Conservation (phyloP, 2,329 filamentous ascomycete genomes). For the Neoascochyta sp. region DNA sequence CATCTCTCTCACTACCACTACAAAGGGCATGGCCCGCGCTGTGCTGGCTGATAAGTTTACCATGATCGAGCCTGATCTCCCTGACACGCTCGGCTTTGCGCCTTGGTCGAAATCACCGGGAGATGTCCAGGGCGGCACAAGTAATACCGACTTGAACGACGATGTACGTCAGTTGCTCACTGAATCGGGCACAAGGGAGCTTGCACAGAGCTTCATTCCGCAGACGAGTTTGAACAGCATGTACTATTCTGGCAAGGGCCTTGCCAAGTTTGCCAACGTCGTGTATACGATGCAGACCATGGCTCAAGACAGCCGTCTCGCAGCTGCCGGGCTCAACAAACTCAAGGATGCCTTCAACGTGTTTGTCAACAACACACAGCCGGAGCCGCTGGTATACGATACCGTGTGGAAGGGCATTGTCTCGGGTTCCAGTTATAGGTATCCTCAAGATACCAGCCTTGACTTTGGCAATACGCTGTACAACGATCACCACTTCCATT, state of each 20-base stretch:
- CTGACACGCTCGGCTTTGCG: conserved; percentile 69
- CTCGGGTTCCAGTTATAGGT: conserved; percentile 64
- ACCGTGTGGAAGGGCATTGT: conserved; percentile 75
- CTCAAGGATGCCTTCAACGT: conserved; percentile 49
- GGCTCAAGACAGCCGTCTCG: conserved; percentile 56
- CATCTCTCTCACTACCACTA: conserved; percentile 71
- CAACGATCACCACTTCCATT: conserved; percentile 66
- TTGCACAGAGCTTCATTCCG: conserved; percentile 68
- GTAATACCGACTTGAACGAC: conserved; percentile 39
- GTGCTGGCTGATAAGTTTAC: conserved; percentile 55
- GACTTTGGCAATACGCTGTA: conserved; percentile 93
- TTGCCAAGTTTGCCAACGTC: conserved; percentile 46
- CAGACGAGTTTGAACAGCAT: conserved; percentile 83
- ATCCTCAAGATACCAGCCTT: conserved; percentile 47
- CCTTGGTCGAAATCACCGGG: conserved; percentile 63
- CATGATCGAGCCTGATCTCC: conserved; percentile 67
- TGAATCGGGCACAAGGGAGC: conserved; percentile 63
- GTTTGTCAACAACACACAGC: conserved; percentile 48
- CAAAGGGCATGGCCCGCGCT: conserved; percentile 76
- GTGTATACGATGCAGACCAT: conserved; percentile 51
- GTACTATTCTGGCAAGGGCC: conserved; percentile 75
- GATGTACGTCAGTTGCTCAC: conserved; percentile 58
- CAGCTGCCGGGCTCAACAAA: conserved; percentile 50
- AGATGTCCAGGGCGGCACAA: conserved; percentile 36
- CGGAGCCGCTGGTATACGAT: conserved; percentile 56